Evolutionary conservation across 23 red algal genomes (phyloP).

Genomic region (Gracilaria gracilis): DNA sequence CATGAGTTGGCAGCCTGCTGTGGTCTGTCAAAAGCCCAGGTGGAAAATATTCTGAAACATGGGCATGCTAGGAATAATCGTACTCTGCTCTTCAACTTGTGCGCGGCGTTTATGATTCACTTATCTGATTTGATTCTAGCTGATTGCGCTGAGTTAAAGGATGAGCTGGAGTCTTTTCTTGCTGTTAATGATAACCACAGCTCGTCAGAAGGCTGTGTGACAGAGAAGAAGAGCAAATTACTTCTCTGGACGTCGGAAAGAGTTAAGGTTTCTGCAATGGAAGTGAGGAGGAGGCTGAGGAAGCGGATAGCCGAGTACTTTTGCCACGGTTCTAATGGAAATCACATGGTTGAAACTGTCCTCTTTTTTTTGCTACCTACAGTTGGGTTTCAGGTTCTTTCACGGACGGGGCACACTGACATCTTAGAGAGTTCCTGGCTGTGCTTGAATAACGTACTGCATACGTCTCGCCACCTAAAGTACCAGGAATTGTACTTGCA

Average conservation of each 20-base stretch:
- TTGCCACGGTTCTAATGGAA: not conserved
- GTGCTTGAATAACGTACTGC: not conserved
- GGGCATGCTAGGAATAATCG: constrained; percentile 33
- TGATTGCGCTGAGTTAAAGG: not conserved
- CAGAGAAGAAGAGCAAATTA: no score
- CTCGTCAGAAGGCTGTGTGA: no score
- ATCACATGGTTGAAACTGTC: not conserved
- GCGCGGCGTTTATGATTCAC: constrained; percentile 1
- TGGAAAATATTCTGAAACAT: constrained; percentile 17
- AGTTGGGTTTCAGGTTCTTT: constrained; percentile 11
- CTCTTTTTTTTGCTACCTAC: not conserved
- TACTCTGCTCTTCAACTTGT: constrained; percentile 4
- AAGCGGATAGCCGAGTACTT: not conserved
- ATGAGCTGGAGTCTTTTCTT: not conserved
- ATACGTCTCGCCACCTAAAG: constrained; percentile 13
- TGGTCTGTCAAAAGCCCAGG: constrained; percentile 11
- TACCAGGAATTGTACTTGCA: constrained; percentile 27
- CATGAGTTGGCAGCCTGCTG: constrained; percentile 7
- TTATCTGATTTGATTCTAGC: not conserved
- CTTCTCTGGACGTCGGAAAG: not conserved
- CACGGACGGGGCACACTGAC: constrained; percentile 10
- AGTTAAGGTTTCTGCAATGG: not conserved
- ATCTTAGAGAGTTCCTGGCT: not conserved
- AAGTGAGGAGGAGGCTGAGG: not conserved
- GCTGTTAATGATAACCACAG: no score